Base-by-base conservation (phyloP, 2,329 filamentous ascomycete genomes). In the Ceratocystis cacaofunesta region DNA sequence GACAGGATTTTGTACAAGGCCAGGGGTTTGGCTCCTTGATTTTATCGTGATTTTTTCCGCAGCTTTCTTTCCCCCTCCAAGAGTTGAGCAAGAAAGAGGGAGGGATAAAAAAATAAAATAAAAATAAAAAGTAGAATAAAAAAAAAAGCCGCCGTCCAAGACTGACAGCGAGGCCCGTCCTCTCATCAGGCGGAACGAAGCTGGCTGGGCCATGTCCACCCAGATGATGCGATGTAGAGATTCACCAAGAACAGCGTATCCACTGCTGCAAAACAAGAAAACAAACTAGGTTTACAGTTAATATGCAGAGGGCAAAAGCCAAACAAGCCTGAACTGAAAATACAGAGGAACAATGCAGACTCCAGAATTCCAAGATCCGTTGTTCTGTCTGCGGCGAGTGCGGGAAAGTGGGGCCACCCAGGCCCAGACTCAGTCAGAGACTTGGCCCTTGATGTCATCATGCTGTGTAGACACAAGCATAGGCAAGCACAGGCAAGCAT, bases 361-460 rank as follows among this genome's bases (percentile, higher is more conserved):
- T 41, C 36, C 36, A 41, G 36, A 41, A 5, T 15, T 15, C 10
- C 36, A 41, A 41, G 36, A 41, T 15, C 36, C 36, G 36, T 12
- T 5, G 36, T 15, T 41, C 5, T 41, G 36, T 41, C 36, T 12
- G 36, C 28, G 28, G 28, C 52, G 15, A 28, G 10, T 5, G 10
- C 22, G 52, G 10, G 2, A 32, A 36, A 36, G 55, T 36, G 55
- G 55, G 10, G 55, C 55, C 15, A 30, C 7, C 5, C 22, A 30
- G 3, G 17, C 30, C 28, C 52, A 57, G 12, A 57, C 52, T 30
- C 15, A 7, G 28, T 30, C 25, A 52, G 48, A 52, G 17, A 52
- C 48, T 25, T 25, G 48, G 19, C 48, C 48, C 15, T 55, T 58
- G 55, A 58, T 58, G 55, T 58, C 55, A 58, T 58, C 55, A 30